Evolutionary conservation across 2,329 filamentous ascomycete species (phyloP), one percentile per base, ranked within the genome.

Genomic region (Arthrobotrys musiformis): DNA sequence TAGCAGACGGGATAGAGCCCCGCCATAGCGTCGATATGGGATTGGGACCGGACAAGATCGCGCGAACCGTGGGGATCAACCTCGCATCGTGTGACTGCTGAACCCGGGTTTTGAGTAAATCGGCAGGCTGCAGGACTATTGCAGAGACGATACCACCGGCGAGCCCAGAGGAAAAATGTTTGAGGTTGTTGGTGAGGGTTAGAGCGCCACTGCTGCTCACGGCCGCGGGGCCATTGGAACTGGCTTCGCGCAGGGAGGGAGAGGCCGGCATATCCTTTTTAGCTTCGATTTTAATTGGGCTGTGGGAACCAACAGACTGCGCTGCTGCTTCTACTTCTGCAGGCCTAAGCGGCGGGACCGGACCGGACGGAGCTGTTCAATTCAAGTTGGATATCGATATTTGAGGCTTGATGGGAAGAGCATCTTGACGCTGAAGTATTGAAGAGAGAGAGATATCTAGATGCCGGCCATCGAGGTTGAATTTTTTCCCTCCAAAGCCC

Each of bases 71-170:
- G 24, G 86, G 85, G 64, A 89, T 84, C 70, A 98, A 88, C 1
- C 93, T 89, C 33, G 79, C 79, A 37, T 66, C 54, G 33, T 72
- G 73, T 35, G 92, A 93, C 84, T 98, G 95, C 83, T 99, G 95
- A 44, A 98, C 90, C 54, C 95, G 91, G 30, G 95, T 99, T 85
- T 99, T 99, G 83, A 99, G 90, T 2, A 99, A 90, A 84, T 99
- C 95, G 81, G 95, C 92, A 26, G 95, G 95, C 84, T 99, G 95
- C 15, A 99, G 89, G 68, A 98, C 90, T 75, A 97, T 90, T 68
- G 95, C 94, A 63, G 93, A 95, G 79, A 93, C 89, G 61, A 97
- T 88, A 81, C 95, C 95, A 6, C 94, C 97, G 81, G 89, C 89
- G 69, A 98, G 89, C 79, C 95, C 95, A 79, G 94, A 94, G 80